Base-by-base conservation (phyloP, 306 rosid species). In the Dryas alaskensis region DNA sequence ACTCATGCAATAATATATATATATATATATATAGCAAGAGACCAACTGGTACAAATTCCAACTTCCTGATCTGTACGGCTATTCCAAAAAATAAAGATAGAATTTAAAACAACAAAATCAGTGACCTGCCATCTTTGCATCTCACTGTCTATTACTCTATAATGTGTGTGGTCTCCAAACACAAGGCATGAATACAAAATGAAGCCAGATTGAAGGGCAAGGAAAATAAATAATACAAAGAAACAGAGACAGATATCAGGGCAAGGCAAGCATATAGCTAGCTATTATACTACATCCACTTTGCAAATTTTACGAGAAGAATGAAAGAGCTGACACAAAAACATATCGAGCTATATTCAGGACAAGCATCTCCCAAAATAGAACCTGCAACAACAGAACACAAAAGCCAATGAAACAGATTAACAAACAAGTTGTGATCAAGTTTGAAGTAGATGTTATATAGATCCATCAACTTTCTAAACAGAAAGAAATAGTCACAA, bases 401-500 rank as follows among this genome's bases (percentile, higher is more conserved):
- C 43, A 66, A 11, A 65, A 65, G 7, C 10, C 5, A 44, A 65
- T 45, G 53, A 65, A 65, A n/a, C 25, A 63, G 11, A 39, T 14
- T 10, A 22, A 0, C 2, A 13, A 65, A 57, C 45, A 46, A 19
- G 19, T 19, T 46, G 6, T 13, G 10, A 65, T 12, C 40, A 3
- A 19, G 37, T 31, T 31, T 31, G 37, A 31, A 31, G 37, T 10
- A 8, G 52, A 65, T 17, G 49, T 25, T 67, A 22, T 13, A 6
- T 8, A 49, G 59, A 49, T 65, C 37, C 70, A 49, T 67, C 70
- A 48, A 48, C 22, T 67, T 67, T 66, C 22, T 13, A 25, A 13
- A 49, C 57, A 31, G 44, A 25, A 49, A 11, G 4, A 67, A 49
- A 11, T 0, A n/a, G 54, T 22, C n/a, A 65, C 1, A 1, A 49